Evolutionary conservation across 768 basidiomycete species (phyloP).

Genomic region (Dictyophora rubrovolvata): DNA sequence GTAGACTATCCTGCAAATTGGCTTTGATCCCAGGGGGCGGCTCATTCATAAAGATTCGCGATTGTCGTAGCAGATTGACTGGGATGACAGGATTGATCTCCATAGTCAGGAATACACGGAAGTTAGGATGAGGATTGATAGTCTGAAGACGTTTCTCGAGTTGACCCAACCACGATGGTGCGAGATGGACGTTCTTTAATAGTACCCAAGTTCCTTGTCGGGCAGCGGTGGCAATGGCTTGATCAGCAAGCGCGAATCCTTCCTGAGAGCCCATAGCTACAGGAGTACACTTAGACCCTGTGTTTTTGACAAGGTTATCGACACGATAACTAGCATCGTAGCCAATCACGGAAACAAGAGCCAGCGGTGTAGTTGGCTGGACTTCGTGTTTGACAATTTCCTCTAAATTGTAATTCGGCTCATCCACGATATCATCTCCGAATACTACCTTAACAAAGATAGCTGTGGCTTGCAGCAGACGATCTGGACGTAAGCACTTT

Average conservation of each 20-base stretch:
- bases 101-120: constrained; percentile 98
- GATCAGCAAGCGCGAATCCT: constrained; percentile 92
- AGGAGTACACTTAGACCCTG: constrained; percentile 67
- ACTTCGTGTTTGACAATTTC: constrained; percentile 74
- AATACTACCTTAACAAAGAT: constrained; percentile 70
- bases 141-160: constrained; percentile 95
- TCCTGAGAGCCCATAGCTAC: constrained; percentile 99
- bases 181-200: constrained; percentile 94
- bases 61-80: constrained; percentile 93
- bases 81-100: constrained; percentile 92
- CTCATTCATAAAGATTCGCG: constrained; percentile 96
- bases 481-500: constrained; percentile 89
- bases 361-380: constrained; percentile 70
- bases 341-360: constrained; percentile 86
- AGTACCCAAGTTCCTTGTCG: constrained; percentile 94
- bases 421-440: constrained; percentile 63
- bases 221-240: constrained; percentile 87
- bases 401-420: constrained; percentile 67
- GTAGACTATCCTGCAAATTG: constrained; percentile 84
- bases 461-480: constrained; percentile 74
- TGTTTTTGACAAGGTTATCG: constrained; percentile 74
- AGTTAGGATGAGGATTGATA: constrained; percentile 76
- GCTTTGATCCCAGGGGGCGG: constrained; percentile 96
- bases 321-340: constrained; percentile 98
- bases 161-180: constrained; percentile 90